phyloP scores from a whole-genome alignment of 2,329 filamentous ascomycete genomes.

The Claviceps sp. region DNA sequence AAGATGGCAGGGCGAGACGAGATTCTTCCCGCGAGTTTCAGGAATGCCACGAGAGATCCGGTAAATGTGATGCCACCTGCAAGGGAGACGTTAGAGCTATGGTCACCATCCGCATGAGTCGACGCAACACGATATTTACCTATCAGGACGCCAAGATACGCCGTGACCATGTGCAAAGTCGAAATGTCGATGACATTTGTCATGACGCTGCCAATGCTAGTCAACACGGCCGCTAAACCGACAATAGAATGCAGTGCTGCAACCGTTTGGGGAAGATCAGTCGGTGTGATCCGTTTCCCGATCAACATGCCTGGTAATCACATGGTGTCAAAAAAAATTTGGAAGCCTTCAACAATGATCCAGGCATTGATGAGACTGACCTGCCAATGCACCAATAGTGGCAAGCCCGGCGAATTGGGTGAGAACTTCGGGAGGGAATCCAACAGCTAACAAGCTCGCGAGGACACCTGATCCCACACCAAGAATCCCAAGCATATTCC shows the following conservation, averaged over 20 bases:
- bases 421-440: conserved; percentile 66
- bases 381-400: conserved; percentile 52
- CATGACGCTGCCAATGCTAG: conserved; percentile 78
- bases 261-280: conserved; percentile 78
- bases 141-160: conserved; percentile 76
- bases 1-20: conserved; percentile 62
- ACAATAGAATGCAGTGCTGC: conserved; percentile 84
- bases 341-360: background rate
- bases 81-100: background rate
- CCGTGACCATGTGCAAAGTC: conserved; percentile 71
- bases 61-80: conserved; percentile 73
- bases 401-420: conserved; percentile 70
- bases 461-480: conserved; percentile 75
- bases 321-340: conserved; percentile 1
- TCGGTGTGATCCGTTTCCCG: conserved; percentile 76
- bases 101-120: background rate
- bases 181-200: conserved; percentile 56
- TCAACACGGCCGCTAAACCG: conserved; percentile 75
- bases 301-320: conserved; percentile 50
- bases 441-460: conserved; percentile 68
- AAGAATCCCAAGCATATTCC: conserved; percentile 76
- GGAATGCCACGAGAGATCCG: conserved; percentile 76
- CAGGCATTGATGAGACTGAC: conserved; percentile 16
- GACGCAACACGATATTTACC: conserved; percentile 24
- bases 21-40: conserved; percentile 76